phyloP scores from a whole-genome alignment of 2,329 filamentous ascomycete species.

The Fusarium redolens region DNA sequence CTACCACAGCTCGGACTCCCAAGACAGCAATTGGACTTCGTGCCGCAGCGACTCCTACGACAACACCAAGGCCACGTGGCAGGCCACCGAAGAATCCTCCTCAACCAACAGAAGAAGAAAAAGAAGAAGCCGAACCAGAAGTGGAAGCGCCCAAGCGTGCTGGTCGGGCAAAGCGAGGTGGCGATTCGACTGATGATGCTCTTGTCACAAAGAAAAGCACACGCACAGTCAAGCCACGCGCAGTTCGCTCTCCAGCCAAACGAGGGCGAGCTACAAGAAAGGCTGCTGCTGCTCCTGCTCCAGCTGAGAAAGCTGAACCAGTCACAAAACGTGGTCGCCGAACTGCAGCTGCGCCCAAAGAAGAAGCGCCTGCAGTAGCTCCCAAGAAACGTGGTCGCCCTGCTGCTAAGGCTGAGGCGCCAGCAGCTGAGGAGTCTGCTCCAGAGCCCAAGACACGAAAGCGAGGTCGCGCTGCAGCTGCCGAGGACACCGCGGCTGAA shows the following conservation, averaged over 20 bases:
- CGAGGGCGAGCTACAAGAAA: slow-evolving; percentile 33
- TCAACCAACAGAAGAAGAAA: slow-evolving; percentile 3
- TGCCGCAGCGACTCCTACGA: slow-evolving; percentile 13
- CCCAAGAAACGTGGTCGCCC: slow-evolving; percentile 41
- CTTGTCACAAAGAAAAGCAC: slow-evolving; percentile 13
- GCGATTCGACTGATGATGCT: background rate
- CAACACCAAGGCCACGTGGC: slow-evolving; percentile 40
- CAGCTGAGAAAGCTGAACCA: slow-evolving; percentile 8
- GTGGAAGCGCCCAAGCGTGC: slow-evolving; percentile 3
- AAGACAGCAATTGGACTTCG: slow-evolving; percentile 23
- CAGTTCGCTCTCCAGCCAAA: slow-evolving; percentile 37
- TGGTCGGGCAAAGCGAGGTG: background rate
- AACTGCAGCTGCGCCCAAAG: slow-evolving; percentile 14
- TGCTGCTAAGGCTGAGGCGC: slow-evolving; percentile 9
- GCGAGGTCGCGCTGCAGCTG: slow-evolving; percentile 26
- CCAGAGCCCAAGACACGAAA: slow-evolving; percentile 30
- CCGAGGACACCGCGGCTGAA: background rate
- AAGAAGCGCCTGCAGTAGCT: background rate
- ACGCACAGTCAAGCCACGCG: slow-evolving; percentile 20
- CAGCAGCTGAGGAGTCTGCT: background rate
- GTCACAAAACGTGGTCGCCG: slow-evolving; percentile 20
- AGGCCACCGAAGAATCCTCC: slow-evolving; percentile 36
- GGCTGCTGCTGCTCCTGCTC: slow-evolving; percentile 1
- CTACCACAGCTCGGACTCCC: slow-evolving; percentile 6
- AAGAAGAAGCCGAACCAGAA: slow-evolving; percentile 7